Evolutionary conservation across 2,329 filamentous ascomycete genomes (phyloP), one percentile per base, ranked within the genome.

Genomic region (Curvularia sp.): DNA sequence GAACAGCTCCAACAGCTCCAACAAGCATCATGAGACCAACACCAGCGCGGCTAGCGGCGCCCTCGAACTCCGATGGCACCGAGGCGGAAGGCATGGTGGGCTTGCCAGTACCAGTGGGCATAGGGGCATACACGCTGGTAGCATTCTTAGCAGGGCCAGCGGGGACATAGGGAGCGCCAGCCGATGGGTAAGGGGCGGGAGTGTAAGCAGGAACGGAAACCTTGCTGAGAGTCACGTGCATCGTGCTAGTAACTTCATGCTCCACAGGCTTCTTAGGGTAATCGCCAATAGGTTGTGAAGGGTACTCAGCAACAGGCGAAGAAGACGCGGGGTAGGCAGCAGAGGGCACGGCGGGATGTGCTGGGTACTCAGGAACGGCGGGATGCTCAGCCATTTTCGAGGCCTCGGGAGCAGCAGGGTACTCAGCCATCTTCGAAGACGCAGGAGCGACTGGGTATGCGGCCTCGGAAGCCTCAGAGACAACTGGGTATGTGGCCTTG

Each of bases 221-320:
- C 63, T 68, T 69, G 57, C 64, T 70, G 9, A 73, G 57, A 12
- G 68, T 72, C 36, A 66, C 46, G 59, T 61, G 60, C 3, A 61
- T 64, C 12, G 57, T 57, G 51, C 45, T 48, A 2, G 49, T 49
- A 1, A 36, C 51, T 15, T 46, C 55, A 2, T 55, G 28, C 38
- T 55, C 60, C 28, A 63, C 51, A 2, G 60, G 60, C 53, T 67
- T 63, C 32, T 61, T 60, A 39, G 65, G 62, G 38, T 68, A 62
- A 4, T 57, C 64, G n/a, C 59, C 42, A 19, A 53, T 32, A 19
- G 45, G 51, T 1, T 27, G 8, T 9, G 55, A 48, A 7, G 55
- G 49, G 55, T 53, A 49, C 3, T 32, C 43, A 5, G 43, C 34
- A 23, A 43, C 27, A 45, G 19, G 28, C 41, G 41, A 43, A 43